These are phyloP conservation scores for Ophiostoma sp. DNA, from an alignment of 2,329 filamentous ascomycete genomes.

Conservation along the genomic window DNA sequence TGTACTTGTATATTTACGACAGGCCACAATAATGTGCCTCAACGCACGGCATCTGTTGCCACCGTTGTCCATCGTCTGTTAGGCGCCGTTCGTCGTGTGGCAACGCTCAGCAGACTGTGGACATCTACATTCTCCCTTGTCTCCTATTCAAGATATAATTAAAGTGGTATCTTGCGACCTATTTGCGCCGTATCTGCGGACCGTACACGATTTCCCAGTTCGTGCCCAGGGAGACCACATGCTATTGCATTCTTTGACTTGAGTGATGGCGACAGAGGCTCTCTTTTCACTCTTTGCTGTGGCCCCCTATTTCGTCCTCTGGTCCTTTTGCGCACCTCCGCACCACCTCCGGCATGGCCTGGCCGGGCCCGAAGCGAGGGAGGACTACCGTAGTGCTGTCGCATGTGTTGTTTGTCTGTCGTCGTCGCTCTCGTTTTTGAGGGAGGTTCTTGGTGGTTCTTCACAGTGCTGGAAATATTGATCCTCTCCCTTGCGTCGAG, in stretches of 20 bases:
- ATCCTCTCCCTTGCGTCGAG: slow-evolving; percentile 21
- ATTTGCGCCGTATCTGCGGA: background rate
- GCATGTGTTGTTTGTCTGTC: background rate
- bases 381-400: slow-evolving; percentile 5
- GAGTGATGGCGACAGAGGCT: background rate
- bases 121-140: background rate
- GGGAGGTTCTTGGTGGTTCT: background rate
- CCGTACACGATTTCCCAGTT: background rate
- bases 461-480: slow-evolving; percentile 2
- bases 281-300: background rate
- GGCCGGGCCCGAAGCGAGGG: slow-evolving; percentile 9
- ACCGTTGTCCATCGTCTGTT: background rate
- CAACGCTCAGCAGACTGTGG: background rate
- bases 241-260: slow-evolving; percentile 3
- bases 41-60: background rate
- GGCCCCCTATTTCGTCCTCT: background rate
- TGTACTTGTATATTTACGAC: background rate
- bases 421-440: background rate
- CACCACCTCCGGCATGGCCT: background rate
- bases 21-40: background rate
- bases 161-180: background rate
- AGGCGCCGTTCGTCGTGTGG: background rate
- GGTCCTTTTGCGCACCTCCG: background rate
- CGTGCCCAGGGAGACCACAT: background rate
- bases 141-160: background rate